Conservation (phyloP, 768 basidiomycete genomes). For the Lactifluus rugatus region DNA sequence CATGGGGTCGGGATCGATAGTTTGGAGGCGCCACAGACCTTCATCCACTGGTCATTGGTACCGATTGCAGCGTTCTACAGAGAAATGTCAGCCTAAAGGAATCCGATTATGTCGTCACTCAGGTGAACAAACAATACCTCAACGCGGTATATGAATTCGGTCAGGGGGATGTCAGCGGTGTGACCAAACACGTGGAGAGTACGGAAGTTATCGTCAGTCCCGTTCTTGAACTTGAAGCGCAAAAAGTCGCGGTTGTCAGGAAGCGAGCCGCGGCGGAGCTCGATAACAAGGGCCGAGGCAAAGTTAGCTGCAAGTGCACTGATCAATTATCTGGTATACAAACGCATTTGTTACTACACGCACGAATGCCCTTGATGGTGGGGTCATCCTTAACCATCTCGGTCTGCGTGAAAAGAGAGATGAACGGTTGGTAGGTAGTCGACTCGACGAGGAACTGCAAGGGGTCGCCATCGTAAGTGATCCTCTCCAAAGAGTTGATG, state of each 20-base stretch:
- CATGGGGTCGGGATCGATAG: background rate
- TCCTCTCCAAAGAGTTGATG: constrained; percentile 60
- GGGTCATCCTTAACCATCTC: constrained; percentile 50
- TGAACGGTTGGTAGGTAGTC: constrained; percentile 85
- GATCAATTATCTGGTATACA: background rate
- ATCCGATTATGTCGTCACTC: background rate
- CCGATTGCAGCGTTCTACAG: constrained; percentile 36
- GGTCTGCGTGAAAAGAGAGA: constrained; percentile 76
- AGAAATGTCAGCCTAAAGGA: background rate
- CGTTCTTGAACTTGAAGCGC: constrained; percentile 81
- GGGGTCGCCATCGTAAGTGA: constrained; percentile 71
- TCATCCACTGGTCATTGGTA: constrained; percentile 37
- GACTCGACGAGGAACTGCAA: constrained; percentile 70
- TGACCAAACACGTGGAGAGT: constrained; percentile 68
- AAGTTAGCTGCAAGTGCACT: constrained; percentile 46
- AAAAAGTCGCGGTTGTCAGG: constrained; percentile 74
- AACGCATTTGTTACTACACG: constrained; percentile 26
- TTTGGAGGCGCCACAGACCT: constrained; percentile 28
- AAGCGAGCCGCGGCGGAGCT: constrained; percentile 65
- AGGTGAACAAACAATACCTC: constrained; percentile 41
- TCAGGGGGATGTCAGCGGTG: constrained; percentile 66
- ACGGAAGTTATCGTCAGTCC: constrained; percentile 52
- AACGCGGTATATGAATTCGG: constrained; percentile 75
- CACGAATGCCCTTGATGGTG: constrained; percentile 54
- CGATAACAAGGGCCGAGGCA: constrained; percentile 65